phyloP scores from a whole-genome alignment of 2,329 filamentous ascomycete genomes.

The Cordyceps tenuipes region DNA sequence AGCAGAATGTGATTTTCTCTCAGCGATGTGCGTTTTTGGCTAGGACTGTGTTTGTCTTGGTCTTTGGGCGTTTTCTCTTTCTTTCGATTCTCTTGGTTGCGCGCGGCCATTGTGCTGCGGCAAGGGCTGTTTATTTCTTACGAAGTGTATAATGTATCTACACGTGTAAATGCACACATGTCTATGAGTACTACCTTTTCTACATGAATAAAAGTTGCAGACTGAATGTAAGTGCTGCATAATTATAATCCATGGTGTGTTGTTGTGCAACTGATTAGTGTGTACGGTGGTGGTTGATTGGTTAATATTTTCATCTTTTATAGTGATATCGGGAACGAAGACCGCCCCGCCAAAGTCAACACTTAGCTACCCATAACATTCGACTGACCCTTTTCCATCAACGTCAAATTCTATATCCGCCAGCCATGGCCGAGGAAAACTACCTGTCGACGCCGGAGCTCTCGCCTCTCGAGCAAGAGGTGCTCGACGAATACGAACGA shows the following conservation, averaged over 20 bases:
- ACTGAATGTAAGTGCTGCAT: not conserved
- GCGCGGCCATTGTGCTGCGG: constrained; percentile 4
- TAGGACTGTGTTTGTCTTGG: not conserved
- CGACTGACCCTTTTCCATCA: not conserved
- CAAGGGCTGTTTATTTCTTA: constrained; percentile 10
- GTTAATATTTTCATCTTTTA: no score
- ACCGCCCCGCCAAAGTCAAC: not conserved
- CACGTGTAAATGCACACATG: constrained; percentile 8
- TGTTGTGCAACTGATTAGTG: not conserved
- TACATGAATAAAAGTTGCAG: not conserved
- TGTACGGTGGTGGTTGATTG: not conserved
- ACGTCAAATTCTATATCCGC: not conserved
- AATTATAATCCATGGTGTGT: not conserved
- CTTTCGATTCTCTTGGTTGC: constrained; percentile 9
- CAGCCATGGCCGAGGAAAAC: constrained; percentile 13
- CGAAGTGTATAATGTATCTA: constrained; percentile 13
- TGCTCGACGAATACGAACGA: constrained; percentile 86
- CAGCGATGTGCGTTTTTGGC: constrained; percentile 10
- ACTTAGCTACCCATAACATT: no score
- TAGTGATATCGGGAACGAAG: no score
- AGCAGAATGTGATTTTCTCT: constrained; percentile 1
- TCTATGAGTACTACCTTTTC: not conserved
- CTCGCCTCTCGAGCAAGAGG: constrained; percentile 80
- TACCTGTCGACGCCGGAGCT: constrained; percentile 47
- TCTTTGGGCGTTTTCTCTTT: constrained; percentile 1